Evolutionary conservation across 192 early-diverging fungal genomes (phyloP).

Genomic region (Coemansia sp.): DNA sequence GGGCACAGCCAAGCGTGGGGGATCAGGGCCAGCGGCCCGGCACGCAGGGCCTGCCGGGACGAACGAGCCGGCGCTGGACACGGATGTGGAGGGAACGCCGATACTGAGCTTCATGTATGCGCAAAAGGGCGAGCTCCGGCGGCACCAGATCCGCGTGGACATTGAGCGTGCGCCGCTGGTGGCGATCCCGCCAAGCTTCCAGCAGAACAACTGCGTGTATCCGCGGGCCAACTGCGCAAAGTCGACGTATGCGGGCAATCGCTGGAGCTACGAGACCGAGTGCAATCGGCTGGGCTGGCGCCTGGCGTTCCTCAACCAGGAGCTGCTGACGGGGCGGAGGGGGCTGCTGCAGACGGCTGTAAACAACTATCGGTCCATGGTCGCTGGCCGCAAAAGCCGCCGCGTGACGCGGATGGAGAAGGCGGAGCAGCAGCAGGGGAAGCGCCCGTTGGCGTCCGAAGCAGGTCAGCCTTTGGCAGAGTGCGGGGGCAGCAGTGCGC

Average conservation of each 20-base stretch:
- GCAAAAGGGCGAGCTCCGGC: constrained; percentile 55
- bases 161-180: constrained; percentile 51
- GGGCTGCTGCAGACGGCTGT: constrained; percentile 83
- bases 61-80: constrained; percentile 21
- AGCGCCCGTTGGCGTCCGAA: neutral
- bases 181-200: constrained; percentile 56
- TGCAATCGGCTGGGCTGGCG: constrained; percentile 86
- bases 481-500: neutral
- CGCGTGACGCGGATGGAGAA: constrained; percentile 72
- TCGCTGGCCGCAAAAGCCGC: constrained; percentile 64
- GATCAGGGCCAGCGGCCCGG: neutral
- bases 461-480: no score
- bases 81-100: constrained; percentile 19
- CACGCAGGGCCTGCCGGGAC: neutral
- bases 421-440: constrained; percentile 16
- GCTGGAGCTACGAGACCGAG: constrained; percentile 79
- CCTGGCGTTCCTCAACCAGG: constrained; percentile 69
- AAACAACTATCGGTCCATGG: constrained; percentile 68
- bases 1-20: no score
- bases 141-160: constrained; percentile 68
- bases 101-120: constrained; percentile 42
- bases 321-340: constrained; percentile 57
- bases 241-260: constrained; percentile 66
- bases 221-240: constrained; percentile 65
- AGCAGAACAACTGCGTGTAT: constrained; percentile 75